Percentiles rank a stretch among this genome's conserved stretches.
These are phyloP conservation scores for Alternaria brassicicola DNA, from an alignment of 2,329 filamentous ascomycete species.

Conservation along the genomic window DNA sequence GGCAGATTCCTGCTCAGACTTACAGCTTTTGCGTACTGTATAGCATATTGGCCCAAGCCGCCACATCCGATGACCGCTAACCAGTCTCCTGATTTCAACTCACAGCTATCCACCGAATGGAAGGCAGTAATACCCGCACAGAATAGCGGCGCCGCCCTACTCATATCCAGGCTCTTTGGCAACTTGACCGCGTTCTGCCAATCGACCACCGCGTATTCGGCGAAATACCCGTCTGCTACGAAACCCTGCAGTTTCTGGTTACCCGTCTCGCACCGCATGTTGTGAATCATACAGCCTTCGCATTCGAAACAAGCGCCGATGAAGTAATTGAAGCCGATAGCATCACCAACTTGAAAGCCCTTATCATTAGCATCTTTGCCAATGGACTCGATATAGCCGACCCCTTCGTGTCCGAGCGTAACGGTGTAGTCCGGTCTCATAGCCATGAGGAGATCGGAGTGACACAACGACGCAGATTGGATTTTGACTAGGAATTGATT, in stretches of 20 bases:
- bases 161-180: constrained; percentile 46
- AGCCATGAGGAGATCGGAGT: constrained; percentile 36
- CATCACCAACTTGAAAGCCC: constrained; percentile 53
- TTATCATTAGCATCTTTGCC: constrained; percentile 42
- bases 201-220: constrained; percentile 56
- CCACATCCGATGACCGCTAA: constrained; percentile 55
- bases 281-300: constrained; percentile 55
- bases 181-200: constrained; percentile 54
- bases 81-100: constrained; percentile 44
- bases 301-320: constrained; percentile 56
- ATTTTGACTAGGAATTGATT: constrained; percentile 42
- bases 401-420: constrained; percentile 56
- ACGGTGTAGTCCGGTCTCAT: constrained; percentile 37
- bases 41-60: constrained; percentile 55
- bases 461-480: constrained; percentile 40
- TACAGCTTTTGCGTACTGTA: constrained; percentile 55
- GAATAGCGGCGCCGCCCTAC: constrained; percentile 53
- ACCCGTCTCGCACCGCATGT: constrained; percentile 49
- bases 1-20: not conserved
- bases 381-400: constrained; percentile 52
- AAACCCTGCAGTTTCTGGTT: constrained; percentile 54
- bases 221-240: constrained; percentile 54
- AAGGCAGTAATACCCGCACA: constrained; percentile 58
- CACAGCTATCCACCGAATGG: constrained; percentile 42
- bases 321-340: constrained; percentile 56